These are phyloP conservation scores for Lasiodiplodia sp. DNA, from an alignment of 2,329 filamentous ascomycete species.

Conservation along the genomic window DNA sequence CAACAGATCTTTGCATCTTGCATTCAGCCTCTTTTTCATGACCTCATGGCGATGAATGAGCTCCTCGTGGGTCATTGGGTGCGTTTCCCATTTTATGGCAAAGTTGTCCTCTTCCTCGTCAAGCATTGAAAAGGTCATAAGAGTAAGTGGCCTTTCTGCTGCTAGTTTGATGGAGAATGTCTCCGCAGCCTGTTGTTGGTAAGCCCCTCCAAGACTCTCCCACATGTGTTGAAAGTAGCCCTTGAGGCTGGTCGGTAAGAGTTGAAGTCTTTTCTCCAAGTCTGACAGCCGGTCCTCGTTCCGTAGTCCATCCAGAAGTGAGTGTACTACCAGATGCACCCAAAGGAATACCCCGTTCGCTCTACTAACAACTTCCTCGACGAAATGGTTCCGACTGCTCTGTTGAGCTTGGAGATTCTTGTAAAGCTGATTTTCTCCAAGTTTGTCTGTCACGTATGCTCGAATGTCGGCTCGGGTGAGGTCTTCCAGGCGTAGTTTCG, in stretches of 20 bases:
- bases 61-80: neutral
- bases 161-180: neutral
- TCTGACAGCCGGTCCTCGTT: neutral
- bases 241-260: neutral
- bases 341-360: neutral
- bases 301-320: neutral
- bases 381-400: neutral
- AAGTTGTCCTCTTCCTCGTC: neutral
- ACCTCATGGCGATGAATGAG: neutral
- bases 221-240: neutral
- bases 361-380: neutral
- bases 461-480: neutral
- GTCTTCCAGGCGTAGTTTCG: neutral
- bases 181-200: neutral
- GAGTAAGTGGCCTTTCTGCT: neutral
- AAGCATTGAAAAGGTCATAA: neutral
- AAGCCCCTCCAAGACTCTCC: neutral
- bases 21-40: neutral
- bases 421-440: neutral
- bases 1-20: neutral
- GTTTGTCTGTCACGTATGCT: neutral
- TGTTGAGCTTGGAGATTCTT: neutral
- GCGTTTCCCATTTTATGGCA: neutral
- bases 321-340: neutral
- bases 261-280: neutral